Conservation (phyloP, 2,329 filamentous ascomycete genomes). For the Pezicula carpinea region DNA sequence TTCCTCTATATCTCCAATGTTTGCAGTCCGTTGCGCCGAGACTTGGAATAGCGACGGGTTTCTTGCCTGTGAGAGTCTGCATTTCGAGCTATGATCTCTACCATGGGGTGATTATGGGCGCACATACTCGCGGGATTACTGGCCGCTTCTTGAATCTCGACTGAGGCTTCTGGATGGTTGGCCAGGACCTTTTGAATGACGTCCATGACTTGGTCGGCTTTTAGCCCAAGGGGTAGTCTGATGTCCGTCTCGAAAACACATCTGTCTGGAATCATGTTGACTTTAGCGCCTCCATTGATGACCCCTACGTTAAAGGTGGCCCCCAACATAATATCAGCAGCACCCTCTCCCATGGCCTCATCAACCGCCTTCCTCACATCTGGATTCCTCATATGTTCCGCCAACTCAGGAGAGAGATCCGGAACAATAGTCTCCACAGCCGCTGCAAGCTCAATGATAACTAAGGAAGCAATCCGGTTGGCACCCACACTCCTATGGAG, state of each 20-base stretch:
- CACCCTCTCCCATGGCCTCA: slow-evolving; percentile 32
- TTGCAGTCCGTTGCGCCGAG: slow-evolving; percentile 38
- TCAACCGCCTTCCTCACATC: slow-evolving; percentile 30
- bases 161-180: slow-evolving; percentile 25
- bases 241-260: slow-evolving; percentile 37
- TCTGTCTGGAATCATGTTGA: slow-evolving; percentile 36
- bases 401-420: slow-evolving; percentile 23
- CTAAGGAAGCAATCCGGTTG: slow-evolving; percentile 28
- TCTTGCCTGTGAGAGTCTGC: slow-evolving; percentile 21
- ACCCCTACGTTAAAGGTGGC: slow-evolving; percentile 37
- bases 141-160: slow-evolving; percentile 29
- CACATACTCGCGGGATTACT: slow-evolving; percentile 31
- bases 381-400: slow-evolving; percentile 24
- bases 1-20: slow-evolving; percentile 32
- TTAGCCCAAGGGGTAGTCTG: slow-evolving; percentile 34
- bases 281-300: slow-evolving; percentile 35
- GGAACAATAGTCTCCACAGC: slow-evolving; percentile 25
- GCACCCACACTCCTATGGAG: slow-evolving; percentile 34
- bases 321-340: slow-evolving; percentile 27
- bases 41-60: slow-evolving; percentile 30
- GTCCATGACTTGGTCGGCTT: slow-evolving; percentile 23
- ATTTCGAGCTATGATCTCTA: slow-evolving; percentile 23
- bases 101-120: slow-evolving; percentile 30
- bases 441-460: slow-evolving; percentile 27
- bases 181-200: slow-evolving; percentile 25